A percentile compares a stretch with the other conserved stretches of the same genome.
These are phyloP conservation scores for Xylaria polymorpha DNA, from an alignment of 2,329 filamentous ascomycete species.

Conservation along the genomic window DNA sequence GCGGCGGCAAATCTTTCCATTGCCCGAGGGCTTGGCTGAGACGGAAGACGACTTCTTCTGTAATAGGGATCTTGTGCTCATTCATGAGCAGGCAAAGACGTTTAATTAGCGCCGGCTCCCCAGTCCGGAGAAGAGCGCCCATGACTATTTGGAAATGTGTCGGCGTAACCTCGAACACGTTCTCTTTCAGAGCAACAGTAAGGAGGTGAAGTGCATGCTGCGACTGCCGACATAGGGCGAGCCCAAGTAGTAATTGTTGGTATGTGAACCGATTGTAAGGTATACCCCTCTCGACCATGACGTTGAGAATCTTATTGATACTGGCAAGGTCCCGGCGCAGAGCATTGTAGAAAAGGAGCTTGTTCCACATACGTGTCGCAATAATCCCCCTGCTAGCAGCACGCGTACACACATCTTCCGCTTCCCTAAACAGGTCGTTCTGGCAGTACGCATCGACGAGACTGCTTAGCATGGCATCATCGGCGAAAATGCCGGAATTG, in stretches of 20 bases:
- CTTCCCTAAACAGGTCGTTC: conserved; percentile 64
- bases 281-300: conserved; percentile 61
- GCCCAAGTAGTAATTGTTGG: conserved; percentile 60
- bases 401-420: conserved; percentile 68
- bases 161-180: conserved; percentile 58
- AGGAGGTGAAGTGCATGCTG: conserved; percentile 63
- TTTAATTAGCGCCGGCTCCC: conserved; percentile 57
- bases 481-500: conserved; percentile 61
- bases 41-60: conserved; percentile 57
- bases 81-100: conserved; percentile 58
- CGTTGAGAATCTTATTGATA: conserved; percentile 60
- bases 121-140: conserved; percentile 60
- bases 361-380: conserved; percentile 79
- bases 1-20: conserved; percentile 49
- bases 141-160: conserved; percentile 67
- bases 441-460: conserved; percentile 76
- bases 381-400: conserved; percentile 64
- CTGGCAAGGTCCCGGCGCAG: conserved; percentile 65
- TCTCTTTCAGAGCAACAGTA: conserved; percentile 56
- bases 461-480: conserved; percentile 68
- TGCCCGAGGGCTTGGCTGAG: conserved; percentile 56
- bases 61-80: conserved; percentile 55
- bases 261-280: conserved; percentile 64
- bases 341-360: conserved; percentile 76
- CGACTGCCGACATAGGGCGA: conserved; percentile 62